These are phyloP conservation scores for Podospora comata DNA, from an alignment of 495 filamentous ascomycete genomes.

Conservation along the genomic window DNA sequence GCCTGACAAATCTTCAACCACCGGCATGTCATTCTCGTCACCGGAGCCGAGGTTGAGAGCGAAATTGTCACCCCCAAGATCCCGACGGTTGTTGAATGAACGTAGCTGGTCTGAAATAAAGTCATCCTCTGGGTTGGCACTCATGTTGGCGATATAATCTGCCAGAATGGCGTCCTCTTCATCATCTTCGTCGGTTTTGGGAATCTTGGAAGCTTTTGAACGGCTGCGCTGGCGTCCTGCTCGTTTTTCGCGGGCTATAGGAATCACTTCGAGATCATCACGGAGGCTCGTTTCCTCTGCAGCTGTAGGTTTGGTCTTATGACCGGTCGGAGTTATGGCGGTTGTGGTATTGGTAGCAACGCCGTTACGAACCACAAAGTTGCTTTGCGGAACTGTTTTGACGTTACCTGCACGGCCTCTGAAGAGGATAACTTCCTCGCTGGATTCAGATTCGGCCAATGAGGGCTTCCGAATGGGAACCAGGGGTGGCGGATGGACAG, in stretches of 20 bases:
- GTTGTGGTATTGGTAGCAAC: neutral
- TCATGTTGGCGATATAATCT: slow-evolving; percentile 78
- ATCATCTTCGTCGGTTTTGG: slow-evolving; percentile 19
- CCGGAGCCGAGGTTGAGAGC: slow-evolving; percentile 27
- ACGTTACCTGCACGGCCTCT: slow-evolving; percentile 44
- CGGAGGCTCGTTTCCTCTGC: neutral
- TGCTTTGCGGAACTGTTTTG: neutral
- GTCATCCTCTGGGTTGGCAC: slow-evolving; percentile 39
- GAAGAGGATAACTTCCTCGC: slow-evolving; percentile 67
- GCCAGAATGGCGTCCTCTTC: slow-evolving; percentile 58
- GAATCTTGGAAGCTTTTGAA: neutral
- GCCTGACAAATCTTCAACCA: slow-evolving; percentile 15
- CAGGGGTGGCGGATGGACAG: slow-evolving; percentile 4
- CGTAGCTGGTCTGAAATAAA: slow-evolving; percentile 20
- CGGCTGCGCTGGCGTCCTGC: slow-evolving; percentile 1
- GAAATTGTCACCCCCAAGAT: slow-evolving; percentile 46
- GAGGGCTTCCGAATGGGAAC: slow-evolving; percentile 29
- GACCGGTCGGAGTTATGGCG: too few relatives aligned
- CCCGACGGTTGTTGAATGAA: slow-evolving; percentile 36
- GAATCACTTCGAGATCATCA: slow-evolving; percentile 3
- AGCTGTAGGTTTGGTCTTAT: neutral
- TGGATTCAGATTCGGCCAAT: slow-evolving; percentile 51
- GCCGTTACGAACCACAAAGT: neutral
- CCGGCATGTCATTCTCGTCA: slow-evolving; percentile 9
- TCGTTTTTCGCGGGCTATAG: neutral